phyloP scores from a whole-genome alignment of 2,329 filamentous ascomycete genomes.

The Ophiostoma montium region DNA sequence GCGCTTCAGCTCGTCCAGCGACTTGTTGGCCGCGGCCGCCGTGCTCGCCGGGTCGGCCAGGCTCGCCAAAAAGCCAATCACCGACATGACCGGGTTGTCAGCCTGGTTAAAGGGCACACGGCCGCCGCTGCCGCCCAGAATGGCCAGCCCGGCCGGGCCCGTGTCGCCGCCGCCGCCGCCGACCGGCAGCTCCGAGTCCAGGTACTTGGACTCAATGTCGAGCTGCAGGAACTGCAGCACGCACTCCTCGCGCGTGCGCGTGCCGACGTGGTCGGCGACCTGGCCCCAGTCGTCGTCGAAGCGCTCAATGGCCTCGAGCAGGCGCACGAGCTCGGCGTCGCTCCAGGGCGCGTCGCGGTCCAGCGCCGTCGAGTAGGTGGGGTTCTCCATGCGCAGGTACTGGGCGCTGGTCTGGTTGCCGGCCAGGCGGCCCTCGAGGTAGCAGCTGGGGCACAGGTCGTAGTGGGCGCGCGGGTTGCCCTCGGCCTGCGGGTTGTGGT shows the following conservation, averaged over 20 bases:
- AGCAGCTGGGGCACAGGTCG: constrained; percentile 86
- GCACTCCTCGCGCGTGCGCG: constrained; percentile 86
- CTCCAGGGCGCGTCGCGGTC: constrained; percentile 84
- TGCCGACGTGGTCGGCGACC: constrained; percentile 83
- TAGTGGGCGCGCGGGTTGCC: constrained; percentile 57
- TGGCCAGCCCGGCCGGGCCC: constrained; percentile 42
- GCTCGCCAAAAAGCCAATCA: constrained; percentile 84
- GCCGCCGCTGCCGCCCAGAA: constrained; percentile 61
- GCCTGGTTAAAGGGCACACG: constrained; percentile 80
- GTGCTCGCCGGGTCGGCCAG: constrained; percentile 82
- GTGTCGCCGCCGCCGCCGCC: constrained; percentile 30
- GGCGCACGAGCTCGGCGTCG: constrained; percentile 73
- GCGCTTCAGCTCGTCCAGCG: constrained; percentile 72
- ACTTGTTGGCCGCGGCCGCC: constrained; percentile 78
- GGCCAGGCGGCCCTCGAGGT: constrained; percentile 70
- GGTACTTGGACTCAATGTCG: constrained; percentile 94
- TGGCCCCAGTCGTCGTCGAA: constrained; percentile 95
- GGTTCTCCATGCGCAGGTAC: constrained; percentile 82
- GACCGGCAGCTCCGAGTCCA: constrained; percentile 53
- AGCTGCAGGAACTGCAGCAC: constrained; percentile 92
- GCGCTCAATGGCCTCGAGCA: constrained; percentile 81
- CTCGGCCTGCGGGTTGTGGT: constrained; percentile 42
- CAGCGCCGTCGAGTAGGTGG: constrained; percentile 60
- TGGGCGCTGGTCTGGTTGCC: constrained; percentile 63
- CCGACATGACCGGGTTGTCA: constrained; percentile 93